A percentile compares a stretch with the other conserved stretches of the same genome.
Conservation (phyloP, 1,139 yeast genomes). For the Saccharomyces hybrid region DNA sequence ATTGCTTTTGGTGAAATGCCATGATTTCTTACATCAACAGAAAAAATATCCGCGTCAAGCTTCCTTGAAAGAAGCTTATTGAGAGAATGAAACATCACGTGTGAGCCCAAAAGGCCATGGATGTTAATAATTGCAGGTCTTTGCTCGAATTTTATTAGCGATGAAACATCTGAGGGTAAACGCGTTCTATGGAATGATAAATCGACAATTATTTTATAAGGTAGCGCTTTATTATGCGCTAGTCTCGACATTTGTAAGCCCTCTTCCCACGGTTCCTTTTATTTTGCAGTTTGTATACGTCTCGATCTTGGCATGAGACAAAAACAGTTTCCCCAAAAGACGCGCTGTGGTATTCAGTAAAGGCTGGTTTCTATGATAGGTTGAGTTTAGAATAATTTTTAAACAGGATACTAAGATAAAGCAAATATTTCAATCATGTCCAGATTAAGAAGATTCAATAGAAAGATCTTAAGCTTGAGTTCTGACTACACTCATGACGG, state of each 20-base stretch:
- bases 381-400: neutral
- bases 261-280: neutral
- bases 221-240: slow-evolving; percentile 5
- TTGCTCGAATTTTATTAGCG: neutral
- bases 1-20: slow-evolving; percentile 41
- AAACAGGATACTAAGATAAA: neutral
- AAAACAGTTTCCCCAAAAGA: neutral
- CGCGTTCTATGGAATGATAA: slow-evolving; percentile 18
- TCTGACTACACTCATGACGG: slow-evolving; percentile 1
- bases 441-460: slow-evolving; percentile 21
- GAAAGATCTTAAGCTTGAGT: slow-evolving; percentile 11
- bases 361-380: neutral
- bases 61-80: slow-evolving; percentile 33
- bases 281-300: neutral
- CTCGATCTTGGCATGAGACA: neutral
- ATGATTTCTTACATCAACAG: slow-evolving; percentile 48
- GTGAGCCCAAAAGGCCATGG: slow-evolving; percentile 30
- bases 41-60: slow-evolving; percentile 30
- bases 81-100: slow-evolving; percentile 18
- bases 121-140: slow-evolving; percentile 23
- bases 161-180: neutral
- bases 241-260: neutral
- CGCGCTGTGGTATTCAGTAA: neutral
- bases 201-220: slow-evolving; percentile 12
- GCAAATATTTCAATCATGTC: slow-evolving; percentile 16